Evolutionary conservation across 257 asterid species (phyloP), one percentile per base, ranked within the genome.

Genomic region (Solanum ossicruentum): DNA sequence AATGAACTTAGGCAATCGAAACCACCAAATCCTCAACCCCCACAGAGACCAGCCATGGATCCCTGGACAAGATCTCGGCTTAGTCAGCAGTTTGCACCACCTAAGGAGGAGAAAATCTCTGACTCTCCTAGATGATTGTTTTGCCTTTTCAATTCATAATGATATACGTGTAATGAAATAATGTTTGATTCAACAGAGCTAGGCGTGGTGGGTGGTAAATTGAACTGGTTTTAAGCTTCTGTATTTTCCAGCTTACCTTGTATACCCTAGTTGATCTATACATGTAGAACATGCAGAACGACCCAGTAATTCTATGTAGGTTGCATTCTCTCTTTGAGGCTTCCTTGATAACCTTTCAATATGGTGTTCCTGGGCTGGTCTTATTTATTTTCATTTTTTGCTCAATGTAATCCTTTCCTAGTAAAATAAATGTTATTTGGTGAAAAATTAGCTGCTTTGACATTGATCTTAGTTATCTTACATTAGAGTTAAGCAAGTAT

Each of bases 31-130:
- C 94, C 98, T 1, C 96, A 90, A 84, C 97, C 92, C 54, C 91
- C 92, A 3, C 93, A 92, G 85, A 89, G 97, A 88, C 81, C 93
- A 82, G 88, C 96, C 58, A 32, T 94, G 88, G 98, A 97, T 90
- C 99, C 99, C 3, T 97, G 99, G 99, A 90, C 95, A 23, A 97
- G 92, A 89, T 97, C 99, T 65, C 95, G 94, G 60, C 96, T 97
- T 51, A 92, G 96, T 60, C 88, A 95, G 83, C 99, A 94, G 88
- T 92, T 88, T 41, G 97, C 98, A 54, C 97, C 98, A 0, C 97
- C 97, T 49, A 95, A 93, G 89, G 98, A 89, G 88, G 95, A 93
- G 87, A 95, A 90, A 88, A 82, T 67, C 86, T 80, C 89, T 0
- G 93, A 91, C 4, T 86, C 92, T 6, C 52, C 47, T 16, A 17